Conservation (phyloP, 805 yeast species). For the Candida ovalis region DNA sequence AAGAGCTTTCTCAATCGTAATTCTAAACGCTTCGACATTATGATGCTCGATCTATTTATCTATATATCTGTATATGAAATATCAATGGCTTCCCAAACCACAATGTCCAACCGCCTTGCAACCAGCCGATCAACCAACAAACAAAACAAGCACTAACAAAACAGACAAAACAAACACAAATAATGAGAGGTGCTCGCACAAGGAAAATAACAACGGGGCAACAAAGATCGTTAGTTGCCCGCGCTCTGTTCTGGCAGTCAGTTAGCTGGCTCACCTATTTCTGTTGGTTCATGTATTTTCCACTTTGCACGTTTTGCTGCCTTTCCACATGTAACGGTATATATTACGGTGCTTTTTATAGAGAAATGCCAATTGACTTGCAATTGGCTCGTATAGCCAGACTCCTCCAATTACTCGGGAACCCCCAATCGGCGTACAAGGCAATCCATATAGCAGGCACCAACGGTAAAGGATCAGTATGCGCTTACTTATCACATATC, state of each 20-base stretch:
- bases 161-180: neutral
- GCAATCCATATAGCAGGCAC: slow-evolving; percentile 95
- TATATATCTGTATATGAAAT: neutral
- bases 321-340: too few relatives aligned
- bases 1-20: slow-evolving; percentile 52
- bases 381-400: slow-evolving; percentile 50
- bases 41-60: neutral
- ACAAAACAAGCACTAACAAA: neutral
- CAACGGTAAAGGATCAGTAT: slow-evolving; percentile 93
- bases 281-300: too few relatives aligned
- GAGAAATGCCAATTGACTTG: slow-evolving; percentile 48
- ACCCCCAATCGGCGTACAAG: slow-evolving; percentile 61
- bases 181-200: neutral
- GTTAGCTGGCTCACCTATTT: too few relatives aligned
- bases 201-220: neutral
- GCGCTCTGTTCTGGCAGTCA: neutral
- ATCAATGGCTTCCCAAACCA: neutral
- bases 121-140: too few relatives aligned
- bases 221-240: neutral
- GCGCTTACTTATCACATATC: slow-evolving; percentile 72
- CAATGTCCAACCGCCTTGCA: too few relatives aligned
- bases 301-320: too few relatives aligned
- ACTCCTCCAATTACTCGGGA: slow-evolving; percentile 51
- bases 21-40: slow-evolving; percentile 36
- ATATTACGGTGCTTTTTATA: neutral